Base-by-base conservation (phyloP, 352 stramenopile species). In the Phytopythium ostracodes region DNA sequence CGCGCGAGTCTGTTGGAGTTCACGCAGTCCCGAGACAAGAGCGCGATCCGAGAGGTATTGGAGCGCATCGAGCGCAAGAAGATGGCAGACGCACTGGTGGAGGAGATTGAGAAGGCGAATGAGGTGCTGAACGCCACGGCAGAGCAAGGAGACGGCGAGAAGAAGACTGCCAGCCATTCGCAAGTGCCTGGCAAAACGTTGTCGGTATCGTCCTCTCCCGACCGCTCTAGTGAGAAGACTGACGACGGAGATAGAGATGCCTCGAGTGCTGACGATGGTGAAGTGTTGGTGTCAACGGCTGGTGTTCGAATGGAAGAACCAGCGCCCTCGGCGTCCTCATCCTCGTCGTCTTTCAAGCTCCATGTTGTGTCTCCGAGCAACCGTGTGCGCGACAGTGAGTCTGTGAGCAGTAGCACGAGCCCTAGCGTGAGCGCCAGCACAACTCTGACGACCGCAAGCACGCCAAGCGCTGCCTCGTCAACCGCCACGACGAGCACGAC, bases 51-150 rank as follows among this genome's bases (percentile, higher is more conserved):
- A 17, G 79, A 91, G 33, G 83, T 79, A 0, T 64, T 94, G 44
- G 85, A 79, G 22, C 79, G 85, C 7, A 73, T 78, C 0, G 79
- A 91, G 60, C 79, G 85, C 9, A 92, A 92, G 60, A 78, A 90
- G 56, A 94, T 94, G 85, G 72, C 62, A 22, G 81, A 89, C n/a
- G 66, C 76, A 25, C 56, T 94, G 18, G 57, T 75, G 14, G 68
- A 82, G 17, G 85, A 94, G 51, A 74, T 91, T 11, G 55, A 73
- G 8, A 61, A 50, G 22, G 81, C 85, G 36, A 72, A 71, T 8
- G 49, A 62, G 8, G 74, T 91, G 20, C 44, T 91, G 33, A 53
- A 72, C n/a, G 66, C 76, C 2, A 71, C 87, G 20, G 52, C 68
- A 12, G 58, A 49, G 38, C 70, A 66, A 24, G 47, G 24, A 44